Evolutionary conservation across 2,329 filamentous ascomycete genomes (phyloP).

Genomic region (Falciphora oryzae): DNA sequence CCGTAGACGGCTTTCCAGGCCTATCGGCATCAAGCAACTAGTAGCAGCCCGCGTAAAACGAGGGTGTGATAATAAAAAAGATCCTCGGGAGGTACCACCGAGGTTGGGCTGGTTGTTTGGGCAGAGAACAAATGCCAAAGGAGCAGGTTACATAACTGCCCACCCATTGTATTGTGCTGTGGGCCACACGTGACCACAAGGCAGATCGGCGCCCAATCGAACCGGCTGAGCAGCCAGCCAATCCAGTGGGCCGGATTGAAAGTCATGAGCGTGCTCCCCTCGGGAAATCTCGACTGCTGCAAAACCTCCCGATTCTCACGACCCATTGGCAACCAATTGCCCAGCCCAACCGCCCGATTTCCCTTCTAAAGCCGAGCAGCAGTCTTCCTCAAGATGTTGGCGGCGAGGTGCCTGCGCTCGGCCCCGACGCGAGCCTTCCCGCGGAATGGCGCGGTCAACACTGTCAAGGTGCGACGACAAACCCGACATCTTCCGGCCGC

Average conservation of each 20-base stretch:
- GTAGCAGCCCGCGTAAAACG: no score
- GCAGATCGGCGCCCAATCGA: background rate
- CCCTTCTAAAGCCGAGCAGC: conserved; percentile 32
- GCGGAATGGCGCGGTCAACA: conserved; percentile 65
- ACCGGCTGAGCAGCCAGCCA: background rate
- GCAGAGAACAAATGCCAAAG: no score
- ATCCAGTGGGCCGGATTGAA: background rate
- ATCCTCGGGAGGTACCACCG: no score
- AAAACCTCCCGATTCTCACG: conserved; percentile 9
- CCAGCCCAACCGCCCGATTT: conserved; percentile 27
- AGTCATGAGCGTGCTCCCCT: background rate
- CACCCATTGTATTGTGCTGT: background rate
- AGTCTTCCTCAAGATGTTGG: conserved; percentile 67
- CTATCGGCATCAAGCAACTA: no score
- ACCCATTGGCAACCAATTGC: conserved; percentile 32
- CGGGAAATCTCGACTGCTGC: background rate
- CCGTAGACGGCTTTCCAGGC: no score
- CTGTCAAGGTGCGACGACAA: conserved; percentile 58
- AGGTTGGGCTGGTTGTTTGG: no score
- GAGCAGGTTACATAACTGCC: no score
- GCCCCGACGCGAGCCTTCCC: conserved; percentile 80
- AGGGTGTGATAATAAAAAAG: no score
- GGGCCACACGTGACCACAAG: background rate
- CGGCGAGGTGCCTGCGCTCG: conserved; percentile 84
- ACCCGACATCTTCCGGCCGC: conserved; percentile 3